Evolutionary conservation across 1,139 yeast species (phyloP).

Genomic region (Debaryomycetaceae sp.): DNA sequence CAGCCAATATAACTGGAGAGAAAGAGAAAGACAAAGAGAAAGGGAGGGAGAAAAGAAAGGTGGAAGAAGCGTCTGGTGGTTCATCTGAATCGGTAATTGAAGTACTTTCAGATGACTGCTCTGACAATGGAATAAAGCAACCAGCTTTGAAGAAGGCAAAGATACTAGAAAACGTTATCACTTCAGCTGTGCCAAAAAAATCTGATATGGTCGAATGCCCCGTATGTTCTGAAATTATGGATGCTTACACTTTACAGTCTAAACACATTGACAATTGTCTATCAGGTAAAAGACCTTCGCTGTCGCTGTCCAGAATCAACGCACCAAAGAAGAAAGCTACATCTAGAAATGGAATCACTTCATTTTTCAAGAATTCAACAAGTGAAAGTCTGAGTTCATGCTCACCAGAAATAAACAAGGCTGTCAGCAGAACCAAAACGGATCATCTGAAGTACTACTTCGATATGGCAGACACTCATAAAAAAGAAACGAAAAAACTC

Average conservation of each 20-base stretch:
- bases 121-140: slow-evolving; percentile 1
- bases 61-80: too few relatives aligned
- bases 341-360: slow-evolving; percentile 21
- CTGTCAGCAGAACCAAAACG: slow-evolving; percentile 4
- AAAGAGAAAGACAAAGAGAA: neutral
- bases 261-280: slow-evolving; percentile 73
- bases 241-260: slow-evolving; percentile 56
- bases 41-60: neutral
- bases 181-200: slow-evolving; percentile 11
- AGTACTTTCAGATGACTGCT: slow-evolving; percentile 13
- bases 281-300: slow-evolving; percentile 18
- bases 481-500: slow-evolving; percentile 28
- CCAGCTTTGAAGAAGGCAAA: slow-evolving; percentile 7
- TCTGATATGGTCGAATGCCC: slow-evolving; percentile 60
- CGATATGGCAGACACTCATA: slow-evolving; percentile 26
- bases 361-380: slow-evolving; percentile 27
- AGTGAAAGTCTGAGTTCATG: neutral
- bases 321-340: slow-evolving; percentile 7
- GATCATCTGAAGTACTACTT: slow-evolving; percentile 33
- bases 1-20: neutral
- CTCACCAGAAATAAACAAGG: neutral
- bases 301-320: slow-evolving; percentile 6
- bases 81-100: slow-evolving; percentile 16
- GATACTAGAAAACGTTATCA: slow-evolving; percentile 1
- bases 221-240: slow-evolving; percentile 57